A percentile compares a stretch with the other conserved stretches of the same genome.
Conservation (phyloP, 2,329 filamentous ascomycete species). For the Annulohypoxylon truncatum region DNA sequence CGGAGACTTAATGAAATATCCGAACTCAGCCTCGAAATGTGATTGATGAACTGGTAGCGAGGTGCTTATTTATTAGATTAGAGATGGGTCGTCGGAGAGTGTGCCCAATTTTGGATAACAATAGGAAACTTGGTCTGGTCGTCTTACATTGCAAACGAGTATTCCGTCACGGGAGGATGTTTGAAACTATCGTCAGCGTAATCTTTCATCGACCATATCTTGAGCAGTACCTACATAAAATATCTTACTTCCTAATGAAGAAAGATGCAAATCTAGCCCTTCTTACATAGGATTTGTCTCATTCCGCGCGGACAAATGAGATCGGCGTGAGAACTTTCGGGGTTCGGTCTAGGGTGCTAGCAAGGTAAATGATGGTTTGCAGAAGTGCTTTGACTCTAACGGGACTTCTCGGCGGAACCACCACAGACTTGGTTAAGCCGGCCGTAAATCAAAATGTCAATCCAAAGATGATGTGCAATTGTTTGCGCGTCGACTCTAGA, state of each 20-base stretch:
- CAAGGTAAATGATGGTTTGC: slow-evolving; percentile 13
- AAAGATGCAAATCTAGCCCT: neutral
- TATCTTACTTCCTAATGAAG: slow-evolving; percentile 1
- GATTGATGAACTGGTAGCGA: slow-evolving; percentile 25
- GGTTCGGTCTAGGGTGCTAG: slow-evolving; percentile 16
- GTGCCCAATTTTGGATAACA: neutral
- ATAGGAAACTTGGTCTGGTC: neutral
- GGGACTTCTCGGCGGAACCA: slow-evolving; percentile 18
- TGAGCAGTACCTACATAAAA: neutral
- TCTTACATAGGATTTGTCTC: slow-evolving; percentile 14
- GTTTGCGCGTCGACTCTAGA: slow-evolving; percentile 4
- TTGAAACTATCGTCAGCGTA: slow-evolving; percentile 1
- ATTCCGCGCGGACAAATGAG: slow-evolving; percentile 5
- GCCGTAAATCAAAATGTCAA: slow-evolving; percentile 12
- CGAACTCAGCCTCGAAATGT: slow-evolving; percentile 8
- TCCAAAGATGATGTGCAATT: slow-evolving; percentile 4
- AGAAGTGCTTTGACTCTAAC: slow-evolving; percentile 17
- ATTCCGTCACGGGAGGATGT: neutral
- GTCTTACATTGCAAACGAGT: neutral
- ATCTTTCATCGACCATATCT: slow-evolving; percentile 10
- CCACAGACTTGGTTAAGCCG: slow-evolving; percentile 12
- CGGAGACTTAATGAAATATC: slow-evolving; percentile 34
- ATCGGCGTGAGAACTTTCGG: slow-evolving; percentile 24
- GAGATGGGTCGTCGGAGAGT: slow-evolving; percentile 2
- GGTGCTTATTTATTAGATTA: slow-evolving; percentile 2